phyloP scores from a whole-genome alignment of 805 yeast species.

The Barnettozyma botsteinii region DNA sequence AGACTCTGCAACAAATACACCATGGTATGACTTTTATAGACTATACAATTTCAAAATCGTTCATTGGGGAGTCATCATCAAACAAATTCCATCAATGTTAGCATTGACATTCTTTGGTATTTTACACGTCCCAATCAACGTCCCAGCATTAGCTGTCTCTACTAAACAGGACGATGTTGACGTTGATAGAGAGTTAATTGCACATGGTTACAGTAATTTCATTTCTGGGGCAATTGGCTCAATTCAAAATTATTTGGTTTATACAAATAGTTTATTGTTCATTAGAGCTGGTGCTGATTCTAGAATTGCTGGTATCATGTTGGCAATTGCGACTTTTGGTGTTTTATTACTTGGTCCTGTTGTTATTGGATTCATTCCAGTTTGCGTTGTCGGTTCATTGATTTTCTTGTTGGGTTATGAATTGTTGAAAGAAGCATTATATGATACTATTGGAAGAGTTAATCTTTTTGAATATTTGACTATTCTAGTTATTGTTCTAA shows the following conservation, averaged over 20 bases:
- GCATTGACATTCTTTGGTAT: conserved; percentile 96
- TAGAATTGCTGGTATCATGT: conserved; percentile 80
- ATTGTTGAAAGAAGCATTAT: conserved; percentile 75
- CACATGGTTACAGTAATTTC: conserved; percentile 89
- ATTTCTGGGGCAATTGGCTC: conserved; percentile 81
- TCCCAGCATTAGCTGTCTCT: conserved; percentile 93
- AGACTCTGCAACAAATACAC: conserved; percentile 53
- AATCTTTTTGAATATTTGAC: conserved; percentile 77
- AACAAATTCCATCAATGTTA: conserved; percentile 85
- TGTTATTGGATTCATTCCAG: conserved; percentile 90
- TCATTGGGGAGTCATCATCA: conserved; percentile 64
- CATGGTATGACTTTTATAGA: conserved; percentile 87
- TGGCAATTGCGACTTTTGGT: conserved; percentile 73
- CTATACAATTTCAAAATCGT: conserved; percentile 65
- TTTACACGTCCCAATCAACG: conserved; percentile 94
- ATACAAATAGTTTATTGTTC: conserved; percentile 87
- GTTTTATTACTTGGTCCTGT: conserved; percentile 88
- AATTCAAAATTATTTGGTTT: conserved; percentile 90
- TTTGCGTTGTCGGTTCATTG: conserved; percentile 91
- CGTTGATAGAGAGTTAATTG: conserved; percentile 88
- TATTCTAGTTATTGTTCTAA: conserved; percentile 76
- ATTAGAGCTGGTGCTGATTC: conserved; percentile 94
- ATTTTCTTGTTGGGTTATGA: conserved; percentile 91
- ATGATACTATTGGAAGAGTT: conserved; percentile 77
- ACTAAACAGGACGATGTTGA: conserved; percentile 77